These are phyloP conservation scores for Alternaria sp. DNA, from an alignment of 2,329 filamentous ascomycete genomes.

Conservation along the genomic window DNA sequence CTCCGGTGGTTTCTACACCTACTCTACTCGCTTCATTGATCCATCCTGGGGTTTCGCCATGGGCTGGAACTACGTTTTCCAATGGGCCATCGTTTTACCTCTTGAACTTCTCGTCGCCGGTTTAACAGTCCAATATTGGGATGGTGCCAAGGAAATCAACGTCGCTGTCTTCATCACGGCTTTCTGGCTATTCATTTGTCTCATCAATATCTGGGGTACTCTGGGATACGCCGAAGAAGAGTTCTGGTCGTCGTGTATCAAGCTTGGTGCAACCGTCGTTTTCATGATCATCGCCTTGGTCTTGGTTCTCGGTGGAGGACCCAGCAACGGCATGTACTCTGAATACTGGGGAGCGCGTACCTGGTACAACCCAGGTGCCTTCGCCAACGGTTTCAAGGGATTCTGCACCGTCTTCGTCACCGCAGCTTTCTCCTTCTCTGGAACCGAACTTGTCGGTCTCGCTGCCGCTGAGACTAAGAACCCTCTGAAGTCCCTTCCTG, in stretches of 20 bases:
- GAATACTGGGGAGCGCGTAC: conserved; percentile 66
- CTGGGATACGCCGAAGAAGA: conserved; percentile 52
- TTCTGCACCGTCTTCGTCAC: conserved; percentile 69
- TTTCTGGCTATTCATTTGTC: conserved; percentile 47
- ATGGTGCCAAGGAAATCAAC: conserved; percentile 16
- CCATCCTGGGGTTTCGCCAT: conserved; percentile 53
- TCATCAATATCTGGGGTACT: conserved; percentile 49
- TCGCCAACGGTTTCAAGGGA: conserved; percentile 66
- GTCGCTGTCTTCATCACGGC: conserved; percentile 47
- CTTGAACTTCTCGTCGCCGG: conserved; percentile 49
- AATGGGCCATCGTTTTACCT: conserved; percentile 48
- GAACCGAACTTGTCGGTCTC: conserved; percentile 67
- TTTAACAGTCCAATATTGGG: conserved; percentile 49
- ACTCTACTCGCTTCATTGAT: conserved; percentile 57
- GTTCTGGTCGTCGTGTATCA: conserved; percentile 47
- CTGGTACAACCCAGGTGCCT: conserved; percentile 63
- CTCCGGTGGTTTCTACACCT: conserved; percentile 60
- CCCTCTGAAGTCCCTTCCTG: conserved; percentile 57
- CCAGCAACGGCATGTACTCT: conserved; percentile 53
- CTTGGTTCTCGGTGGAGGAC: conserved; percentile 63
- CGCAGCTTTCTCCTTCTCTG: conserved; percentile 67
- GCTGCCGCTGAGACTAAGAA: conserved; percentile 65
- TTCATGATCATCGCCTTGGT: conserved; percentile 59
- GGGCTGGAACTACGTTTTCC: conserved; percentile 48
- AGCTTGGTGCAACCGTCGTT: conserved; percentile 45